Conservation (phyloP, 2,329 filamentous ascomycete genomes). For the Cercospora berteroae region DNA sequence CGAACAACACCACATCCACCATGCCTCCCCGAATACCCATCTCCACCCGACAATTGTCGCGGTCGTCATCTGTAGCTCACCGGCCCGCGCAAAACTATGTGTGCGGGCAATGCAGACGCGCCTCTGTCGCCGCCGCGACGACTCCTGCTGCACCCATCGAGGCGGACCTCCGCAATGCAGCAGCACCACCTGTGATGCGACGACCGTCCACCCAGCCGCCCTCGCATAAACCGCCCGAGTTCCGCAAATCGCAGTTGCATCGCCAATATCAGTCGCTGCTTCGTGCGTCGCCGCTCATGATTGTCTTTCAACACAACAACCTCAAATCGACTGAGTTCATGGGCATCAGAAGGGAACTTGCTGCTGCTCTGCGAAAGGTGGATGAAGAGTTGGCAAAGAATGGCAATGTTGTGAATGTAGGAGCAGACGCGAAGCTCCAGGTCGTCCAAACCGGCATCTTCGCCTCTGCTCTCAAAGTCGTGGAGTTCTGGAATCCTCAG, state of each 20-base stretch:
- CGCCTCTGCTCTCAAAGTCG: conserved; percentile 75
- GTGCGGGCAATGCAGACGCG: conserved; percentile 47
- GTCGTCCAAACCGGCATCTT: conserved; percentile 89
- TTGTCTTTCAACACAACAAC: conserved; percentile 83
- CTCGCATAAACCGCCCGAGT: conserved; percentile 80
- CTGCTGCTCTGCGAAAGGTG: conserved; percentile 59
- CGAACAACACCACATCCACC: background rate
- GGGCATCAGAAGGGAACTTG: conserved; percentile 68
- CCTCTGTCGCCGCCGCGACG: conserved; percentile 44
- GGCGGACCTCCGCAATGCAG: conserved; percentile 44
- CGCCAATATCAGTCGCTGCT: conserved; percentile 85
- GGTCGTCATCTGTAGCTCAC: background rate
- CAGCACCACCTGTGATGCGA: conserved; percentile 44
- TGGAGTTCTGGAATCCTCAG: conserved; percentile 68
- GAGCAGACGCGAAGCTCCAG: conserved; percentile 61
- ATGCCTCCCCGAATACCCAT: conserved; percentile 57
- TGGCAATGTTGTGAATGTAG: conserved; percentile 56
- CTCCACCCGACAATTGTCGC: conserved; percentile 36
- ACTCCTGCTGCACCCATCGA: conserved; percentile 55
- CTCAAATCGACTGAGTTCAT: conserved; percentile 72
- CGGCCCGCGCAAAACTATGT: conserved; percentile 28
- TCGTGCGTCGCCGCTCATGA: conserved; percentile 77
- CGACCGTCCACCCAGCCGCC: conserved; percentile 72
- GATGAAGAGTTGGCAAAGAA: conserved; percentile 61
- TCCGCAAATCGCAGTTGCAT: conserved; percentile 84